These are phyloP conservation scores for Aureobasidium musti DNA, from an alignment of 2,329 filamentous ascomycete genomes.

Conservation along the genomic window DNA sequence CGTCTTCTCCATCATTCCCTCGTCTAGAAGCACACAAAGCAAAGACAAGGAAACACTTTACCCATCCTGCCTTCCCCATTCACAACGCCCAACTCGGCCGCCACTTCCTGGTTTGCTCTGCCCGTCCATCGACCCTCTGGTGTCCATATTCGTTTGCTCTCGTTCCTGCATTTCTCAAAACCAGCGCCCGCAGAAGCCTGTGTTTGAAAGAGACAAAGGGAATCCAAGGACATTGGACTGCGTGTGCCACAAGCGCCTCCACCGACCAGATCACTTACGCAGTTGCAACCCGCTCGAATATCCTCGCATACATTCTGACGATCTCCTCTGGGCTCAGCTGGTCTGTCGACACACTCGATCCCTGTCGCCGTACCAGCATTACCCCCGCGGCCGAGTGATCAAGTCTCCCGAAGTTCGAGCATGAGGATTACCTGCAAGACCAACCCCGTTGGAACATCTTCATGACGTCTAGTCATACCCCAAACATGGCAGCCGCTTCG, in stretches of 20 bases:
- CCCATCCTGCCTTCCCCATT: slow-evolving; percentile 20
- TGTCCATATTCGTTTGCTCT: slow-evolving; percentile 11
- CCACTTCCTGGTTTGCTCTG: slow-evolving; percentile 26
- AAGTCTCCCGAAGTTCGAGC: slow-evolving; percentile 30
- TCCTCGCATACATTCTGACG: not conserved
- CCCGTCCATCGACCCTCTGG: not conserved
- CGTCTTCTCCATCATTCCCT: slow-evolving; percentile 29
- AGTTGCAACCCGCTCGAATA: not conserved
- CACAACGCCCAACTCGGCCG: slow-evolving; percentile 26
- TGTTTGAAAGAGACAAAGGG: slow-evolving; percentile 28
- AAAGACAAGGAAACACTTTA: slow-evolving; percentile 29
- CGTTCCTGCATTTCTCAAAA: slow-evolving; percentile 15
- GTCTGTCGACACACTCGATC: not conserved
- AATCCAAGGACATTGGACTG: slow-evolving; percentile 25
- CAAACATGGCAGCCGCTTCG: slow-evolving; percentile 32
- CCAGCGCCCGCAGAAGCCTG: slow-evolving; percentile 25
- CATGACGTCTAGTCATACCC: slow-evolving; percentile 28
- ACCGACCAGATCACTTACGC: slow-evolving; percentile 19
- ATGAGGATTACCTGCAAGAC: slow-evolving; percentile 33
- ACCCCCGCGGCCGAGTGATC: slow-evolving; percentile 15
- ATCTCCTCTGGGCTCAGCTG: slow-evolving; percentile 15
- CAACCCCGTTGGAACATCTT: slow-evolving; percentile 33
- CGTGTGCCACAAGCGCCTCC: slow-evolving; percentile 28
- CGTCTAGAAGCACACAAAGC: slow-evolving; percentile 30
- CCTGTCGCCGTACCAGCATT: slow-evolving; percentile 23